A percentile compares a stretch with the other conserved stretches of the same genome.
phyloP scores from a whole-genome alignment of 176 grass and related monocot species.

The Aegilops tauschii region DNA sequence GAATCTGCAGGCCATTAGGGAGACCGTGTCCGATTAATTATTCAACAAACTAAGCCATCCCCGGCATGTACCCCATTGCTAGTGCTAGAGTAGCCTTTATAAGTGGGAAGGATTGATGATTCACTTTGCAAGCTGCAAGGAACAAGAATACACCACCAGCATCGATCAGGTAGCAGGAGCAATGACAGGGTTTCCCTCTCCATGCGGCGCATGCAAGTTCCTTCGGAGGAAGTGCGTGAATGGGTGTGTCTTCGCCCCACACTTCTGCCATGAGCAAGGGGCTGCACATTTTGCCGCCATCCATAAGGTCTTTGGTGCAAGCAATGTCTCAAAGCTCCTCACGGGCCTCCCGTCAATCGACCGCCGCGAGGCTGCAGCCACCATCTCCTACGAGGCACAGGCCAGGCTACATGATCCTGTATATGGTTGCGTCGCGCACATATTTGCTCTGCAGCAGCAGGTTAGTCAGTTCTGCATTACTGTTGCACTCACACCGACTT shows the following conservation, averaged over 20 bases:
- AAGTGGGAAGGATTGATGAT: conserved; percentile 41
- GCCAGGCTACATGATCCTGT: conserved; percentile 78
- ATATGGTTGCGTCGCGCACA: conserved; percentile 86
- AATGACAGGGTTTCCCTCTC: conserved; percentile 78
- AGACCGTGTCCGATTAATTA: conserved; percentile 74
- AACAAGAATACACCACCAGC: conserved; percentile 34
- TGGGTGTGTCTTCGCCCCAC: conserved; percentile 76
- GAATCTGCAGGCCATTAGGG: conserved; percentile 64
- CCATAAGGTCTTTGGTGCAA: conserved; percentile 91
- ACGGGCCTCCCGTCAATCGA: conserved; percentile 62
- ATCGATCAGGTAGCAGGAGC: conserved; percentile 12
- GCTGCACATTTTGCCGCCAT: conserved; percentile 73
- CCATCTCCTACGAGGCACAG: conserved; percentile 91
- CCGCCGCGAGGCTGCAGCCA: conserved; percentile 69
- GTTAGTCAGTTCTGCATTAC: conserved; percentile 44
- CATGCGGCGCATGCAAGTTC: conserved; percentile 94
- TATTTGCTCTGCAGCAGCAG: conserved; percentile 93
- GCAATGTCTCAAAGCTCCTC: conserved; percentile 88
- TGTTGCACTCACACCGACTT: neutral
- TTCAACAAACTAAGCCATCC: conserved; percentile 34
- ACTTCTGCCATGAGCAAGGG: conserved; percentile 91
- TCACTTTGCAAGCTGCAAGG: conserved; percentile 32
- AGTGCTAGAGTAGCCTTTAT: conserved; percentile 39
- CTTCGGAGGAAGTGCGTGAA: conserved; percentile 87
- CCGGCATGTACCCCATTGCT: neutral